These are phyloP conservation scores for Fraxinus quadrangulata DNA, from an alignment of 257 asterid genomes.

Conservation along the genomic window DNA sequence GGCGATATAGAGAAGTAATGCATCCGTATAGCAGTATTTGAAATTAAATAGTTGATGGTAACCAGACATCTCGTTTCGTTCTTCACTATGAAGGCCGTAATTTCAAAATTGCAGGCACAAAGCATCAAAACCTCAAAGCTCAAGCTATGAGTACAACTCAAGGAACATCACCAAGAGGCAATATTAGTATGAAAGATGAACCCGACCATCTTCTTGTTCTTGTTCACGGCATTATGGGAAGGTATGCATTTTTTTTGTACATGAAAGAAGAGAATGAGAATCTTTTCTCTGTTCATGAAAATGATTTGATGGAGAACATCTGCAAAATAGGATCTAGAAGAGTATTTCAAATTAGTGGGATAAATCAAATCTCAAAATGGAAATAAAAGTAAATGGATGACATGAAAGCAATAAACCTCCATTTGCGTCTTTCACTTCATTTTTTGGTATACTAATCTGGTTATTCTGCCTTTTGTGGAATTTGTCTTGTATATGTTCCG, in stretches of 20 bases:
- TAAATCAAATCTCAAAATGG: background rate
- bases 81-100: conserved; percentile 12
- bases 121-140: conserved; percentile 33
- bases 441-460: background rate
- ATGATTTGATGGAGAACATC: background rate
- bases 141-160: conserved; percentile 40
- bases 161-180: conserved; percentile 37
- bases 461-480: background rate
- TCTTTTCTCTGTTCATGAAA: background rate
- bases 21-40: background rate
- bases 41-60: conserved; percentile 3
- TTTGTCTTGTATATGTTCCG: background rate
- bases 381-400: background rate
- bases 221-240: conserved; percentile 62
- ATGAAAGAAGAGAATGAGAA: conserved; percentile 16
- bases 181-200: conserved; percentile 34
- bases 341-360: conserved; percentile 6
- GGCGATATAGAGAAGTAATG: background rate
- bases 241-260: conserved; percentile 38
- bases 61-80: background rate
- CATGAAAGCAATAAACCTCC: background rate
- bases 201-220: conserved; percentile 61
- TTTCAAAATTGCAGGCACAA: conserved; percentile 35
- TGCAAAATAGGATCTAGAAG: conserved; percentile 15
- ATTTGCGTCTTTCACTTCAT: background rate